Evolutionary conservation across 352 stramenopile species (phyloP), one percentile per base, ranked within the genome.

Genomic region (Globisporangium polare): DNA sequence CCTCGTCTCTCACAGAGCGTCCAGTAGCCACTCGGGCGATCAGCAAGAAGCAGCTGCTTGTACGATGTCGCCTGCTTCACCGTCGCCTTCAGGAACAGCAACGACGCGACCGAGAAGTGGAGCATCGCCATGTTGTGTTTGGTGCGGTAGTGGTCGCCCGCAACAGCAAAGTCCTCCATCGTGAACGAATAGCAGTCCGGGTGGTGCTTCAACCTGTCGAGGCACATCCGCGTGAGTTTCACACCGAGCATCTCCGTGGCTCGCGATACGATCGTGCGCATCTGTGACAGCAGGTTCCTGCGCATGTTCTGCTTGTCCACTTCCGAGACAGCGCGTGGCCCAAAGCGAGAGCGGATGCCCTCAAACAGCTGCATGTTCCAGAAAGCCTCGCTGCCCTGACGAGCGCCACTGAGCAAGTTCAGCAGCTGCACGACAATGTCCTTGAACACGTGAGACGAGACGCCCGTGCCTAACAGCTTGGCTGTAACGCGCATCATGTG

Each of bases 111-210:
- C 0, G 90, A 92, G 50, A 97, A 96, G 61, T 97, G 83, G 0
- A 95, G 68, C 62, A 96, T 78, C 1, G 78, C 74, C 17, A 96
- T 58, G 64, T 94, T 96, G 72, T 96, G 86, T 60, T 95, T 96
- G 2, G 95, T 69, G 3, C 78, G 72, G 56, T 78, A 90, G 1
- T 64, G 46, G 3, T 77, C 72, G 2, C 66, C 53, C 0, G 57
- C 63, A 35, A 41, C 39, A 3, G 62, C 46, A 4, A 97, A 61
- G 67, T 97, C 89, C 20, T 93, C 80, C 5, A 81, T 29, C n/a
- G 81, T 73, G 49, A 97, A 96, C 1, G 66, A 60, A 29, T 95
- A 96, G 46, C 72, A 76, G 39, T 88, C 73, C 3, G 89, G 80
- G 50, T 75, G 58, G n/a, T 67, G 63, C 12, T 64, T 51, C 10